Evolutionary conservation across 129 eudicot genomes (phyloP).

Genomic region (Flaveria brownii): DNA sequence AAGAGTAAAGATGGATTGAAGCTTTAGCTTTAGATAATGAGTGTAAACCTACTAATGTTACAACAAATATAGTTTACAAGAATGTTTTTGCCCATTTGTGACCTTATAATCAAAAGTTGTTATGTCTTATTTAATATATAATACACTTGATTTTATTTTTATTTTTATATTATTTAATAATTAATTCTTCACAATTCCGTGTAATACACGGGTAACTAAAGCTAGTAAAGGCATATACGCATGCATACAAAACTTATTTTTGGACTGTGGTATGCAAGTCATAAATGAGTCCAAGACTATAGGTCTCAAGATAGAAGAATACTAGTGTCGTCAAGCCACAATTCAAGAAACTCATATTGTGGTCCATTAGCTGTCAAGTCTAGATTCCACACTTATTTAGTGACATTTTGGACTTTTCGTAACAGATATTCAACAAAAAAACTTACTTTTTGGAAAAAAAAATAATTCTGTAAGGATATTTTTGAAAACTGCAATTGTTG

Average conservation of each 20-base stretch:
- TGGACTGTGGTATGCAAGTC: slow-evolving; percentile 29
- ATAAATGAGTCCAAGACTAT: slow-evolving; percentile 30
- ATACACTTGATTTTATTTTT: no score
- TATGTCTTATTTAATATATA: no score
- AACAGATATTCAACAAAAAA: neutral
- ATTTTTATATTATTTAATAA: no score
- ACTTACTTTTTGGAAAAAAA: no score
- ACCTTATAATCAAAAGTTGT: no score
- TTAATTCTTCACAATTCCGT: no score
- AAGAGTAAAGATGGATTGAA: no score
- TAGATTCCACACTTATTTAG: slow-evolving; percentile 27
- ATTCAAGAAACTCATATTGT: slow-evolving; percentile 21
- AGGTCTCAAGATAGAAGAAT: slow-evolving; percentile 21
- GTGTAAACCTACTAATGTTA: no score
- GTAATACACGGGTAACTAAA: no score
- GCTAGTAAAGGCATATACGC: neutral
- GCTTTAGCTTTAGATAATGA: no score
- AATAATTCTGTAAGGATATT: neutral
- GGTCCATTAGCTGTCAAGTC: slow-evolving; percentile 29
- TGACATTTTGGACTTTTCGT: slow-evolving; percentile 24
- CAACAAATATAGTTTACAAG: no score
- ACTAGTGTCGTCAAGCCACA: slow-evolving; percentile 32
- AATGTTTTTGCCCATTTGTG: no score
- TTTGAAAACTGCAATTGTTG: neutral
- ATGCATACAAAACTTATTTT: slow-evolving; percentile 20